Percentiles rank a stretch among this genome's conserved stretches.
These are phyloP conservation scores for Meripilus lineatus DNA, from an alignment of 1,284 basidiomycete species.

Conservation along the genomic window DNA sequence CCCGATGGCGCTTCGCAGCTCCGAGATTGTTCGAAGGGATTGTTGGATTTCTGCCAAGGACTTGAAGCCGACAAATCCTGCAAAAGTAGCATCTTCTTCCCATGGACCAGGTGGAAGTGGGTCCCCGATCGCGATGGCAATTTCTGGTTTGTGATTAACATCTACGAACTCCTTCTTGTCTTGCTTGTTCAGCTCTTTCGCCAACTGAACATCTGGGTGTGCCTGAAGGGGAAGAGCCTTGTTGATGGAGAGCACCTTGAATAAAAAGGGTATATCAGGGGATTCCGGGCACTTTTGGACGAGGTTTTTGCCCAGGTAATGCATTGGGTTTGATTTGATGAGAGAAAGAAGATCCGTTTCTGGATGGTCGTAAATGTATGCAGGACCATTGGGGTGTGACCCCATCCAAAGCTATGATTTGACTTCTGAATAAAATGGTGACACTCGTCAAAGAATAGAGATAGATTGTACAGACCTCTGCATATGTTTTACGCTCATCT, in stretches of 20 bases:
- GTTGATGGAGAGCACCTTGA: constrained; percentile 92
- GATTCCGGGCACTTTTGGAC: constrained; percentile 49
- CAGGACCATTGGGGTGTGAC: constrained; percentile 53
- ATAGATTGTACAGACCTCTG: constrained; percentile 42
- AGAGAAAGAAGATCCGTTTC: constrained; percentile 55
- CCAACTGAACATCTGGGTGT: constrained; percentile 90
- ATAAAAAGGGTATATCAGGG: constrained; percentile 80
- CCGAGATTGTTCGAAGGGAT: constrained; percentile 67
- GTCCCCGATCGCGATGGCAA: constrained; percentile 79
- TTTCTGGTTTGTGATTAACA: constrained; percentile 94
- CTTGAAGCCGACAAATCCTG: constrained; percentile 89
- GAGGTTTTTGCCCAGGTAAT: constrained; percentile 61
- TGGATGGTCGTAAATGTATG: constrained; percentile 59
- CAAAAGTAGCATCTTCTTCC: constrained; percentile 62
- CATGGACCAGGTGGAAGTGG: constrained; percentile 13
- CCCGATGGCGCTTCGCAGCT: constrained; percentile 42
- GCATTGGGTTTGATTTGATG: constrained; percentile 55
- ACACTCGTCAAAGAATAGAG: constrained; percentile 4
- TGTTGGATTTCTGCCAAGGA: constrained; percentile 71
- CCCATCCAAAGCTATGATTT: constrained; percentile 99
- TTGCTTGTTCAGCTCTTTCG: constrained; percentile 66
- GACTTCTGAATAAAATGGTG: not conserved
- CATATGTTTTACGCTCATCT: constrained; percentile 51
- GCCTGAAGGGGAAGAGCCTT: constrained; percentile 95
- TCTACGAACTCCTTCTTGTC: constrained; percentile 72